Evolutionary conservation across 1,284 basidiomycete species (phyloP), one percentile per base, ranked within the genome.

Genomic region (Moniliophthora roreri): DNA sequence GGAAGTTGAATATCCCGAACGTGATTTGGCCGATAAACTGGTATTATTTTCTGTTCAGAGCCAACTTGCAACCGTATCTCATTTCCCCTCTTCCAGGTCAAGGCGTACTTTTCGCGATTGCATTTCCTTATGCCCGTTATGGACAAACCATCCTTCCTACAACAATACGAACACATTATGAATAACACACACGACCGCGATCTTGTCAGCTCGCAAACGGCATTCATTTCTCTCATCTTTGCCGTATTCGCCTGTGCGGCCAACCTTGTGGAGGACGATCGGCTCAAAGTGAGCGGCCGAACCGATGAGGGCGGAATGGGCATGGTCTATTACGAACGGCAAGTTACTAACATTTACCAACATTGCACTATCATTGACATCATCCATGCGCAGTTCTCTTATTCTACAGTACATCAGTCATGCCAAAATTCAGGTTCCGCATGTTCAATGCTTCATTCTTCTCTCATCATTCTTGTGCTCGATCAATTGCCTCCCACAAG

Each of bases 381-480:
- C 53, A 56, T 51, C 56, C 57, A 53, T 57, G 50, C 40, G 26
- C 62, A 93, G 91, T 55, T 88, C 93, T 32, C 80, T 95, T 67
- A 85, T 95, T 54, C 74, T 95, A 37, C 90, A 93, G 66, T 93
- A 93, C 67, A 93, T 93, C 71, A 92, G 88, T 59, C 89, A 85
- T 66, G 84, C 85, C 54, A 87, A 81, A 60, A 92, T 81, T 54
- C 90, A 91, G 72, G 77, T 89, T 44, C 80, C 85, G 44, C 93
- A 95, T 69, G 92, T 95, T 34, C 92, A 95, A 72, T 90, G 89
- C 69, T 87, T 93, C 66, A 81, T 92, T 57, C 78, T 95, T 51
- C 81, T 94, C 75, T 87, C 93, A 35, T 91, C 91, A 1, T 95
- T 93, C 74, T 76, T 95, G 55, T 93, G 91, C 63, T 90, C 90